These are phyloP conservation scores for Pinus tabuliformis DNA, from an alignment of 75 land plant genomes.

Conservation along the genomic window DNA sequence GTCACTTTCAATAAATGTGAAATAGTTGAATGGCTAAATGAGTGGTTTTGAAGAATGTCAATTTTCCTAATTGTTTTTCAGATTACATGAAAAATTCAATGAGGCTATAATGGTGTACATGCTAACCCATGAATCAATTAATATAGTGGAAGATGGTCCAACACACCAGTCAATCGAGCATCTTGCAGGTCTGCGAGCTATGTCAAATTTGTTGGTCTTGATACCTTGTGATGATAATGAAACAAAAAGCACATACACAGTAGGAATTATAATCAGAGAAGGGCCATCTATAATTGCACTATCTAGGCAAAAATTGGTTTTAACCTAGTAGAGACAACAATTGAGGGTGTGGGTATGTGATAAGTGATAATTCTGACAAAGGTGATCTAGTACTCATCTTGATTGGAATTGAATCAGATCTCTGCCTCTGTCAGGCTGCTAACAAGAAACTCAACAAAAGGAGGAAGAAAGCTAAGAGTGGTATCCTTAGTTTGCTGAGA, in stretches of 20 bases:
- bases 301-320: conserved; percentile 73
- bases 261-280: conserved; percentile 48
- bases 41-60: too few species aligned
- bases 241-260: conserved; percentile 66
- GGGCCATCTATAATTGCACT: conserved; percentile 67
- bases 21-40: too few species aligned
- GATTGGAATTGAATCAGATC: conserved; percentile 80
- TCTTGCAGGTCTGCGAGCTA: conserved; percentile 67
- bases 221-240: conserved; percentile 89
- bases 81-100: conserved; percentile 94
- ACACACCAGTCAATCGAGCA: conserved; percentile 93
- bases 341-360: conserved; percentile 67
- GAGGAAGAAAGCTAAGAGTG: conserved; percentile 68
- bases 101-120: conserved; percentile 77
- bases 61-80: conserved; percentile 41
- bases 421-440: conserved; percentile 67
- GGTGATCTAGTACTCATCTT: conserved; percentile 65
- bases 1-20: too few species aligned
- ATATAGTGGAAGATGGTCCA: conserved; percentile 91
- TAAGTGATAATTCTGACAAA: conserved; percentile 68
- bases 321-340: conserved; percentile 61
- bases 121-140: conserved; percentile 83
- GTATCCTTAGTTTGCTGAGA: conserved; percentile 88
- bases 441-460: conserved; percentile 53
- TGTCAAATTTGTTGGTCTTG: conserved; percentile 65